phyloP scores from a whole-genome alignment of 2,329 filamentous ascomycete genomes.

The Thielaviopsis cerberus region DNA sequence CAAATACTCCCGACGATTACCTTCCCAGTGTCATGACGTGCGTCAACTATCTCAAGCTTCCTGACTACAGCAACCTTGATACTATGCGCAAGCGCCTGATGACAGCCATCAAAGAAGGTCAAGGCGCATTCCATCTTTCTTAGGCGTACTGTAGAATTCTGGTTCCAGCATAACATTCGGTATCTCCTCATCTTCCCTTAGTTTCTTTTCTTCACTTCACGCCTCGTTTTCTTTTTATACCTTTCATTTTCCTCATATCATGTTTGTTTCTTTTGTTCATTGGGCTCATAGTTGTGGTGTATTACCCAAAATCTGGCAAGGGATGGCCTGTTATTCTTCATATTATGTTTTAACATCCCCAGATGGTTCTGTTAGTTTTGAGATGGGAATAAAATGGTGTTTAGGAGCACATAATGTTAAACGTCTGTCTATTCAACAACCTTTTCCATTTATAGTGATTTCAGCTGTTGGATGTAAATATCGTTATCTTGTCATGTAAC shows the following conservation, averaged over 20 bases:
- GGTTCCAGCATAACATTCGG: not conserved
- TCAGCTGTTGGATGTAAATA: too few species aligned
- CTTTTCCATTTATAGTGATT: not conserved
- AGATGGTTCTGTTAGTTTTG: constrained; percentile 4
- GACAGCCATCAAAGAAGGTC: constrained; percentile 81
- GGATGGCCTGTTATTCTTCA: not conserved
- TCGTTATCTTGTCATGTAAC: too few species aligned
- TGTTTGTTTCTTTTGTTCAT: not conserved
- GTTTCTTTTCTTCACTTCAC: not conserved
- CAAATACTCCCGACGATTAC: constrained; percentile 87
- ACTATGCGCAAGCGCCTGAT: constrained; percentile 61
- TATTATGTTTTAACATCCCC: constrained; percentile 1
- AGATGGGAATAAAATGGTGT: not conserved
- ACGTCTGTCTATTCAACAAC: too few species aligned
- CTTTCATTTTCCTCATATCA: not conserved
- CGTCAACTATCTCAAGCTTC: constrained; percentile 95
- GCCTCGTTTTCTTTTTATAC: not conserved
- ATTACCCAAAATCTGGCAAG: constrained; percentile 1
- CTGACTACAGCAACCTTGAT: constrained; percentile 70
- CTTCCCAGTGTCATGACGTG: constrained; percentile 99
- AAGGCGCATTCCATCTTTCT: constrained; percentile 92
- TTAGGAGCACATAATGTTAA: not conserved
- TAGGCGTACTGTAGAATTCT: constrained; percentile 22
- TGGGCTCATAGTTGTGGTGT: not conserved
- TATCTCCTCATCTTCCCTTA: not conserved